Base-by-base conservation (phyloP, 805 yeast genomes). In the Nakazawaea peltata region DNA sequence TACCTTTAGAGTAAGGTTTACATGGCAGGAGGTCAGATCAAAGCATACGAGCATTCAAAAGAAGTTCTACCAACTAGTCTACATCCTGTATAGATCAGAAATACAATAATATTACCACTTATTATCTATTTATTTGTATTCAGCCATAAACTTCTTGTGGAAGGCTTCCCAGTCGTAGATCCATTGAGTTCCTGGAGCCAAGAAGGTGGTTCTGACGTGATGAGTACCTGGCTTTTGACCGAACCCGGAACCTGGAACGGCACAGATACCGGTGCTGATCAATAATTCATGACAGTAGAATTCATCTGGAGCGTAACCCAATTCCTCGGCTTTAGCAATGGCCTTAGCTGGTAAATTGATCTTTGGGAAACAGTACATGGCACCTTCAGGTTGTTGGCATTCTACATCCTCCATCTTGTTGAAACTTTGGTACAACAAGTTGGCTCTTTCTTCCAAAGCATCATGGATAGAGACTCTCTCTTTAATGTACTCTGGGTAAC, bases 191-290 rank as follows among this genome's bases (percentile, higher is more conserved):
- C 97, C 97, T 12, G 97, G 97, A 11, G 98, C 94, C 51, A 92
- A 68, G 65, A 92, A 92, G 1, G 99, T 92, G 1, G 98, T 92
- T 69, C 99, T 79, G 49, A 92, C 71, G 54, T 92, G 99, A 63
- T 69, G 81, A 4, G 97, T 87, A 15, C 86, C 94, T 32, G 77
- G 78, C 32, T 69, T 81, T 61, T 92, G 98, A 22, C 97, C 97
- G 50, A 92, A 92, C 0, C 99, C 99, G 23, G 86, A 77, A 27
- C 98, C 99, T 21, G 99, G 97, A 43, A 92, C 94, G 29, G 94
- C 85, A 61, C 99, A 92, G 41, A 92, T 86, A 47, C 99, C 99
- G 5, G 98, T 87, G 31, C 63, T 57, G 44, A 90, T 90, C 45
- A 92, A 69, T 40, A 92, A 65, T 46, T 81, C 80, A 53, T 81